Evolutionary conservation across 768 basidiomycete genomes (phyloP).

Genomic region (Ramaria rubella): DNA sequence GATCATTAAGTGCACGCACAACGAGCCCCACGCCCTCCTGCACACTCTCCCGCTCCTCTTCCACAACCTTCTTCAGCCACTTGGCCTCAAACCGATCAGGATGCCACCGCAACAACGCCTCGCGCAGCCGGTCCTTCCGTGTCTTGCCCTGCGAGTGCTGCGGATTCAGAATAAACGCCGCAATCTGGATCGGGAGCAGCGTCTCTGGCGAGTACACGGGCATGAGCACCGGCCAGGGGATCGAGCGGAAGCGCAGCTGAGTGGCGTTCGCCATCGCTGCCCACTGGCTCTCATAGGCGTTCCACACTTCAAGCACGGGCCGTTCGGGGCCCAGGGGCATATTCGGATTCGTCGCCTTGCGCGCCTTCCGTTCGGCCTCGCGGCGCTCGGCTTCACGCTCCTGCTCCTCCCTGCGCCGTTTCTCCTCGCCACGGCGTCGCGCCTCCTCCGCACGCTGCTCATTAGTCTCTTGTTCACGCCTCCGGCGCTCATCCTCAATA

Average conservation of each 20-base stretch:
- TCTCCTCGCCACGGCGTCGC: constrained; percentile 9
- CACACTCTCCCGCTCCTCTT: constrained; percentile 58
- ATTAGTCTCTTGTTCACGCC: constrained; percentile 5
- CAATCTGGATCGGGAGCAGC: constrained; percentile 49
- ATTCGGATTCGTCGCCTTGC: background rate
- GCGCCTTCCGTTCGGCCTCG: constrained; percentile 8
- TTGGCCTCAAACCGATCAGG: constrained; percentile 78
- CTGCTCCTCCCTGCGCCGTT: constrained; percentile 14
- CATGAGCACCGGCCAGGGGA: constrained; percentile 64
- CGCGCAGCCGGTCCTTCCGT: constrained; percentile 68
- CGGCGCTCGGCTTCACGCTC: constrained; percentile 7
- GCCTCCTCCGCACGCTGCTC: constrained; percentile 10
- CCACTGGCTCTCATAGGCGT: constrained; percentile 16
- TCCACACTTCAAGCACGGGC: constrained; percentile 12
- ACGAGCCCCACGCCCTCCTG: constrained; percentile 69
- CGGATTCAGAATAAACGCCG: constrained; percentile 57
- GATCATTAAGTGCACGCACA: constrained; percentile 62
- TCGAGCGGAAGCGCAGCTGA: constrained; percentile 47
- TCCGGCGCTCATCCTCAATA: constrained; percentile 40
- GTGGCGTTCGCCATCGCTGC: constrained; percentile 23
- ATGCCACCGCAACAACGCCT: constrained; percentile 72
- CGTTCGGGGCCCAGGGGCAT: background rate
- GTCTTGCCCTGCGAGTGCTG: constrained; percentile 52
- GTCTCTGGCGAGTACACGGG: constrained; percentile 40
- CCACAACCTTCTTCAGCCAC: constrained; percentile 54